A percentile compares a stretch with the other conserved stretches of the same genome.
These are phyloP conservation scores for Plasmodium chabaudi DNA, from an alignment of 169 alveolate genomes.

Conservation along the genomic window DNA sequence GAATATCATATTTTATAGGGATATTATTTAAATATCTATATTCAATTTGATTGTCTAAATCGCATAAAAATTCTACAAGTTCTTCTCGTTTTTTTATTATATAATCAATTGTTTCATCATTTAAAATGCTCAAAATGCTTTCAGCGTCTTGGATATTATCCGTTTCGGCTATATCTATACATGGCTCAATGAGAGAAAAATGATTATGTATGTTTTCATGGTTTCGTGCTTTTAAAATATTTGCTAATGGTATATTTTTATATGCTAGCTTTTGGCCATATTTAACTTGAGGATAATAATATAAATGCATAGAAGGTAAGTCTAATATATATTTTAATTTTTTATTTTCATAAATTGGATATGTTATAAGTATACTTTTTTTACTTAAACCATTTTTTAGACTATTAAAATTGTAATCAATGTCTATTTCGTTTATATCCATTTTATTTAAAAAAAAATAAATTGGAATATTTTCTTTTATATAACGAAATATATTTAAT, in stretches of 20 bases:
- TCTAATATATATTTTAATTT: slow-evolving; percentile 60
- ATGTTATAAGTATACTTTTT: slow-evolving; percentile 61
- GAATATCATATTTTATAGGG: slow-evolving; percentile 10
- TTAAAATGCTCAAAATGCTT: slow-evolving; percentile 3
- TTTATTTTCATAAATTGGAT: slow-evolving; percentile 56
- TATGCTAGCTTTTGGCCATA: slow-evolving; percentile 46
- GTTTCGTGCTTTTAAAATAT: slow-evolving; percentile 5
- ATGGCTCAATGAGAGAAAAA: slow-evolving; percentile 23
- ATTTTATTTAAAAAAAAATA: slow-evolving; percentile 91
- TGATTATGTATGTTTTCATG: slow-evolving; percentile 17
- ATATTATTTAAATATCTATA: slow-evolving; percentile 64
- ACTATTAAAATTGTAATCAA: slow-evolving; percentile 45
- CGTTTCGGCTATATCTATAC: neutral
- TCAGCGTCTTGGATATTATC: neutral
- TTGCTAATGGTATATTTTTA: slow-evolving; percentile 7
- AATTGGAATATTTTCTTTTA: slow-evolving; percentile 90
- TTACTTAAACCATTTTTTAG: slow-evolving; percentile 46
- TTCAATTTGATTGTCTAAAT: slow-evolving; percentile 44
- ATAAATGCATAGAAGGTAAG: slow-evolving; percentile 66
- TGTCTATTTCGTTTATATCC: slow-evolving; percentile 83
- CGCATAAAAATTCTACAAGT: slow-evolving; percentile 59
- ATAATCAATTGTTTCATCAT: slow-evolving; percentile 18
- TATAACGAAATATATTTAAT: slow-evolving; percentile 88
- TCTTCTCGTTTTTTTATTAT: slow-evolving; percentile 66
- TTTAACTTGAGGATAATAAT: slow-evolving; percentile 60